Evolutionary conservation across 306 rosid species (phyloP).

Genomic region (Sicyos baderoa): DNA sequence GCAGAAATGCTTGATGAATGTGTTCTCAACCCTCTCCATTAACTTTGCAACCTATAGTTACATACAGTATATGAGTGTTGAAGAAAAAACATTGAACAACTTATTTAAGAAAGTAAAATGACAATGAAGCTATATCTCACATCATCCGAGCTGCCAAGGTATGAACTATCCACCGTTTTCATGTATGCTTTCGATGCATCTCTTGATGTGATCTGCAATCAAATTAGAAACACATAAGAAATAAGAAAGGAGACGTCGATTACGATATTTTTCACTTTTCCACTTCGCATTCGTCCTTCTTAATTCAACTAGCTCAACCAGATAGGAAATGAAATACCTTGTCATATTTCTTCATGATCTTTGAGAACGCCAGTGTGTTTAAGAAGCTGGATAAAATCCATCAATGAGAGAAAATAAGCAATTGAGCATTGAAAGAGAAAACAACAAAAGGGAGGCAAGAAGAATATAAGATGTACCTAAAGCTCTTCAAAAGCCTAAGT

Average conservation of each 20-base stretch:
- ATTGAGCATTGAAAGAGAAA: too few relatives aligned
- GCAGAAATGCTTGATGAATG: constrained; percentile 53
- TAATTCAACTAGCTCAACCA: neutral
- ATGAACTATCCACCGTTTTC: constrained; percentile 58
- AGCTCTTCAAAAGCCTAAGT: constrained; percentile 61
- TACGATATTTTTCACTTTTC: neutral
- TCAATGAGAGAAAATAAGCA: too few relatives aligned
- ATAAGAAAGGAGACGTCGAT: neutral
- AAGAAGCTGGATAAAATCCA: constrained; percentile 40
- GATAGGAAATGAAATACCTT: constrained; percentile 37
- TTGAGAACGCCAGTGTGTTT: constrained; percentile 58
- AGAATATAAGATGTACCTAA: constrained; percentile 8
- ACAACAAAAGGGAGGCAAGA: too few relatives aligned
- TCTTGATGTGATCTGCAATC: constrained; percentile 52
- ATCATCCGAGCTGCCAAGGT: constrained; percentile 61
- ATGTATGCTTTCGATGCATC: constrained; percentile 47
- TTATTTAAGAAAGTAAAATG: too few relatives aligned
- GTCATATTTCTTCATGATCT: constrained; percentile 80
- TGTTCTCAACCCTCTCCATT: constrained; percentile 41
- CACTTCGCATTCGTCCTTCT: neutral
- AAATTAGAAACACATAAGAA: neutral
- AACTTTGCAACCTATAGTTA: constrained; percentile 31
- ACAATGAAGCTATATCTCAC: constrained; percentile 26
- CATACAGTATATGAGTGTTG: neutral
- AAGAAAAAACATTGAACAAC: neutral